Conservation (phyloP, 805 yeast species). For the Millerago galiae region DNA sequence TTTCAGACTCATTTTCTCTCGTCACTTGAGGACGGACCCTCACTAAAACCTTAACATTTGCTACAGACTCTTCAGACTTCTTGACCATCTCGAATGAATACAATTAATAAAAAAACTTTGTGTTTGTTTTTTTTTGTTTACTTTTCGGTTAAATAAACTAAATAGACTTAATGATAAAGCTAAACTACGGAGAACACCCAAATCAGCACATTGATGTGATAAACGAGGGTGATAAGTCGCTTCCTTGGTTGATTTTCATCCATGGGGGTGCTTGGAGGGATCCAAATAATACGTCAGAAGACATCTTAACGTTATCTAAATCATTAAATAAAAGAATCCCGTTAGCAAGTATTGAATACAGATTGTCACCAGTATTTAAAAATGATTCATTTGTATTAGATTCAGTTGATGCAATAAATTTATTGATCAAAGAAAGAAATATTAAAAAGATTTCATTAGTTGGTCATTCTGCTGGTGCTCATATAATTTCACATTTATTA, state of each 20-base stretch:
- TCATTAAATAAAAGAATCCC: slow-evolving; percentile 15
- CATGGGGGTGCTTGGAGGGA: slow-evolving; percentile 95
- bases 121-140: slow-evolving; percentile 2
- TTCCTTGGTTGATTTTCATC: slow-evolving; percentile 43
- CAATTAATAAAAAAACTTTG: background rate
- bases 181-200: slow-evolving; percentile 2
- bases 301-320: slow-evolving; percentile 34
- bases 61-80: background rate
- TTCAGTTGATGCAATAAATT: slow-evolving; percentile 32
- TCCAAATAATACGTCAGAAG: slow-evolving; percentile 51
- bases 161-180: background rate
- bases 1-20: slow-evolving; percentile 14
- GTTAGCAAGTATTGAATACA: slow-evolving; percentile 45
- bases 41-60: slow-evolving; percentile 42
- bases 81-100: background rate
- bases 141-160: slow-evolving; percentile 1
- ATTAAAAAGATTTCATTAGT: slow-evolving; percentile 29
- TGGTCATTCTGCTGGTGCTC: slow-evolving; percentile 85
- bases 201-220: slow-evolving; percentile 3
- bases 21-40: slow-evolving; percentile 41
- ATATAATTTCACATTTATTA: slow-evolving; percentile 24
- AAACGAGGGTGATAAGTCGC: background rate
- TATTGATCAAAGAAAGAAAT: slow-evolving; percentile 3
- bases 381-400: slow-evolving; percentile 63
- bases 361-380: slow-evolving; percentile 53